Conservation (phyloP, 1,139 yeast genomes). For the Protomyces inundatus region DNA sequence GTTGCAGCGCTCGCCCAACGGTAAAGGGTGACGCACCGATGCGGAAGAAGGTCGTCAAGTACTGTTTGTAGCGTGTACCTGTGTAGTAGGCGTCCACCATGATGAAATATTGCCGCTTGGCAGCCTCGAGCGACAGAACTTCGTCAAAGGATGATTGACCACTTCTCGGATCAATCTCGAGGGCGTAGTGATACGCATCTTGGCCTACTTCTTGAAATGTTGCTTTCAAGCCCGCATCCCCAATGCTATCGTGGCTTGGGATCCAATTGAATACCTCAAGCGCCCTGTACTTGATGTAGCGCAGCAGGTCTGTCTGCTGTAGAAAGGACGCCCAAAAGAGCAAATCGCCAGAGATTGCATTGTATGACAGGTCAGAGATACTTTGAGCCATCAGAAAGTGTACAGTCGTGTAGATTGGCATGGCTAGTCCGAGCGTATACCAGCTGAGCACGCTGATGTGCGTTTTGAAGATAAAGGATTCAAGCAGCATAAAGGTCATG, state of each 20-base stretch:
- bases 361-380: neutral
- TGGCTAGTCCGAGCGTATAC: neutral
- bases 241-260: neutral
- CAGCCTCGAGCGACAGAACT: neutral
- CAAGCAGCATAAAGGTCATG: neutral
- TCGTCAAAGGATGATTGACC: neutral
- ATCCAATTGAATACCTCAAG: neutral
- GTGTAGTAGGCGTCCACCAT: neutral
- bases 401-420: neutral
- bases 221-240: neutral
- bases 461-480: neutral
- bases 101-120: neutral
- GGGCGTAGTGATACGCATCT: neutral
- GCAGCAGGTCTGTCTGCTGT: neutral
- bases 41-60: neutral
- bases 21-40: neutral
- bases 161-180: neutral
- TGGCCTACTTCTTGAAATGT: neutral
- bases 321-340: neutral
- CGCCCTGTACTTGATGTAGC: neutral
- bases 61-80: neutral
- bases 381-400: neutral
- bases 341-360: neutral
- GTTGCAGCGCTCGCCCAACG: neutral
- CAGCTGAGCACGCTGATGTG: neutral